These are phyloP conservation scores for Cercis canadensis DNA, from an alignment of 306 rosid genomes.

Conservation along the genomic window DNA sequence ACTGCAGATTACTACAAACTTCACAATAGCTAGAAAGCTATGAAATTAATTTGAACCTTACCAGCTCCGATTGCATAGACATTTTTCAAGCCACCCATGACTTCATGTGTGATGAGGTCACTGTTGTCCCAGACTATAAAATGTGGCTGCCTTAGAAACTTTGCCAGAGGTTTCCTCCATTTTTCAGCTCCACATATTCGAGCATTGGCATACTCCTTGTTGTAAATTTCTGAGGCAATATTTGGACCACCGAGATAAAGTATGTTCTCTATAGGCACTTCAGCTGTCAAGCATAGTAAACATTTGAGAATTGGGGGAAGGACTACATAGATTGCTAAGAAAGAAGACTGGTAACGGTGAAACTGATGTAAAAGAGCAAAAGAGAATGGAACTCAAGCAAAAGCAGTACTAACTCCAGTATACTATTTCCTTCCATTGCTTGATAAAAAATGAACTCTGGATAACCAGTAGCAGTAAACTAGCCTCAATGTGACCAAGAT, in stretches of 20 bases:
- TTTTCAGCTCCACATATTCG: slow-evolving; percentile 95
- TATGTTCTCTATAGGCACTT: slow-evolving; percentile 86
- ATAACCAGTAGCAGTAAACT: too few relatives aligned
- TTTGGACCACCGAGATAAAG: slow-evolving; percentile 97
- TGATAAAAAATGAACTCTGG: neutral
- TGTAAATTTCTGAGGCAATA: slow-evolving; percentile 90
- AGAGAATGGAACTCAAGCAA: neutral
- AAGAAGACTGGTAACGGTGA: slow-evolving; percentile 6
- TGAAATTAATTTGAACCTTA: slow-evolving; percentile 33
- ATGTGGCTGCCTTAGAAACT: slow-evolving; percentile 84
- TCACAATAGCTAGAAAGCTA: slow-evolving; percentile 1
- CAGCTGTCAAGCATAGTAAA: slow-evolving; percentile 52
- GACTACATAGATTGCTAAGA: neutral
- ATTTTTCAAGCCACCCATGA: slow-evolving; percentile 98
- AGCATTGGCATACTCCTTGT: slow-evolving; percentile 96
- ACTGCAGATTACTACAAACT: neutral
- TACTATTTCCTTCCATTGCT: slow-evolving; percentile 3
- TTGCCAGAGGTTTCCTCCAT: slow-evolving; percentile 92
- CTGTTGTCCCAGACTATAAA: slow-evolving; percentile 96
- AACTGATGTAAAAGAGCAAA: slow-evolving; percentile 15
- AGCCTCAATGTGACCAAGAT: too few relatives aligned
- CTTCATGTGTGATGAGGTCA: slow-evolving; percentile 92
- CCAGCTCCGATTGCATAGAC: slow-evolving; percentile 98
- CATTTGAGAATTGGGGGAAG: slow-evolving; percentile 14
- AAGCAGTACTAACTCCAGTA: too few relatives aligned